phyloP scores from a whole-genome alignment of 306 rosid genomes.

The Elaeagnus macrophylla region DNA sequence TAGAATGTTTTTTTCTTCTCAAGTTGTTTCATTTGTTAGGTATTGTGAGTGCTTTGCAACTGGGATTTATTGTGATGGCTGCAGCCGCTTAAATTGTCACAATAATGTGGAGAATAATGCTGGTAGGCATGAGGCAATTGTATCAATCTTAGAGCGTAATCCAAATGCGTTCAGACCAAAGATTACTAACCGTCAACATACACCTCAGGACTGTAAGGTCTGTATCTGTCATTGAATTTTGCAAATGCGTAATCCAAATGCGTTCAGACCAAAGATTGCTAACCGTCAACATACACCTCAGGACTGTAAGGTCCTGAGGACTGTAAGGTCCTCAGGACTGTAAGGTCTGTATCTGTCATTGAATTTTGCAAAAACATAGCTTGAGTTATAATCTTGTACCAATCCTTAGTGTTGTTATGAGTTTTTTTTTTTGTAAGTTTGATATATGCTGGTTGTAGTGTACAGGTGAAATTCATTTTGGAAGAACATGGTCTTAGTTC shows the following conservation, averaged over 20 bases:
- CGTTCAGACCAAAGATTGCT: too few relatives aligned
- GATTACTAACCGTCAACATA: conserved; percentile 59
- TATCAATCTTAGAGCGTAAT: conserved; percentile 57
- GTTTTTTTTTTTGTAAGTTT: too few relatives aligned
- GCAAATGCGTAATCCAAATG: neutral
- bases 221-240: conserved; percentile 19
- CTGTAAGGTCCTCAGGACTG: too few relatives aligned
- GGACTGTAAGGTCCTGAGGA: too few relatives aligned
- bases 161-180: conserved; percentile 80
- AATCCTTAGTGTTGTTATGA: neutral
- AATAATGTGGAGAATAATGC: conserved; percentile 61
- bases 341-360: conserved; percentile 28
- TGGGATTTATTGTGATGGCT: conserved; percentile 69
- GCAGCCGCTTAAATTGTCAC: conserved; percentile 61
- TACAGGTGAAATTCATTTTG: too few relatives aligned
- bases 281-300: too few relatives aligned
- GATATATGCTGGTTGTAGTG: too few relatives aligned
- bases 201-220: conserved; percentile 37
- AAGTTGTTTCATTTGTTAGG: conserved; percentile 34
- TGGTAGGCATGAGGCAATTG: conserved; percentile 61
- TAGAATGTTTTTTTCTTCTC: conserved; percentile 1
- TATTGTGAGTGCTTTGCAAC: conserved; percentile 82
- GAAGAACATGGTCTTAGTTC: too few relatives aligned
- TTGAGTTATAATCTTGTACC: conserved; percentile 9
- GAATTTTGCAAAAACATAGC: neutral